Evolutionary conservation across 331 rosid genomes (phyloP), one percentile per base, ranked within the genome.

Genomic region (Malus hybrid): DNA sequence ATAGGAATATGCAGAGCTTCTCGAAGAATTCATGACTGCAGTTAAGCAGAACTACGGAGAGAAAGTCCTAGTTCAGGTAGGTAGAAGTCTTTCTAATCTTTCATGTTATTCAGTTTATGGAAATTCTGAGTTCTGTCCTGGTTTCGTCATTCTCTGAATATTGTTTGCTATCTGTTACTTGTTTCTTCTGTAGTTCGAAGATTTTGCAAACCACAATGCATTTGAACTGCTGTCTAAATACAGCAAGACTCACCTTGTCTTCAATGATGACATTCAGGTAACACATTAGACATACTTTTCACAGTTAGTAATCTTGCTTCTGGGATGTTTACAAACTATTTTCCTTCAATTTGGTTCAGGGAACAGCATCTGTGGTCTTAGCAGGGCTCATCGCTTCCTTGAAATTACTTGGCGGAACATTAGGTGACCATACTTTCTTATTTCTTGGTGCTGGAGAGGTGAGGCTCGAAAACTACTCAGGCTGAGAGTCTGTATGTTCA

Each of bases 361-460:
- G 99, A 36, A 94, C 99, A 42, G 97, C 99, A 67, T 74, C 99
- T 65, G 99, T 94, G 79, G 97, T 94, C 75, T 85, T 94, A 78
- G 88, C 99, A 59, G 99, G 99, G 48, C 79, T 94, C 74, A 88
- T 94, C 65, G 81, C 99, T 69, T 87, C 97, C 65, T 79, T 94
- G 83, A 94, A 92, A 80, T 78, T 94, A 48, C 65, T 90, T 28
- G 92, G 99, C 5, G 97, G 97, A 66, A 77, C 75, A 36, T 85
- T 94, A 54, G 90, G 87, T 70, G 93, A 94, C 10, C 99, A 94
- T 48, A 94, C 74, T 68, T 94, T 90, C 89, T 83, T 94, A 75
- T 92, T 94, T 93, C 88, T 94, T 59, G 99, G 99, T 61, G 99
- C 99, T 39, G 99, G 99, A 84, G 97, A 94, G 89, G 99, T 92